Percentiles rank a stretch among this genome's conserved stretches.
phyloP scores from a whole-genome alignment of 2,329 filamentous ascomycete species.

The Fusarium keratoplasticum region DNA sequence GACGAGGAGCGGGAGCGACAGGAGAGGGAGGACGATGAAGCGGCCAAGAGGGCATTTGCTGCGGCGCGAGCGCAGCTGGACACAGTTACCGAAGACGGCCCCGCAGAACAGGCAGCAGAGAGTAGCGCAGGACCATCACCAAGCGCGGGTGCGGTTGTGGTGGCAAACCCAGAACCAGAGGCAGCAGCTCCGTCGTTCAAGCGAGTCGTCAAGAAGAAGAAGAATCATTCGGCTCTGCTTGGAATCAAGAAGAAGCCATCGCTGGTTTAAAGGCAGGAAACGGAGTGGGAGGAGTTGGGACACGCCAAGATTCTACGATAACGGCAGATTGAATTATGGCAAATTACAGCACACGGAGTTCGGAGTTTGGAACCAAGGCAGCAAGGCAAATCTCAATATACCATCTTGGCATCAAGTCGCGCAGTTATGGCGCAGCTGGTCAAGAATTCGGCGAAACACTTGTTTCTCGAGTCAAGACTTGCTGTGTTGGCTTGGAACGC shows the following conservation, averaged over 20 bases:
- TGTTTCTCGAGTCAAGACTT: neutral
- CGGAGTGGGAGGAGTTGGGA: neutral
- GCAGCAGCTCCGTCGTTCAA: conserved; percentile 75
- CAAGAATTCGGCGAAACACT: neutral
- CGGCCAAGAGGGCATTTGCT: conserved; percentile 81
- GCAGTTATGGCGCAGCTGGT: neutral
- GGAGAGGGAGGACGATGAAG: conserved; percentile 86
- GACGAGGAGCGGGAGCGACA: conserved; percentile 72
- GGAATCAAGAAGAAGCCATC: conserved; percentile 89
- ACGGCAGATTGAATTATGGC: neutral
- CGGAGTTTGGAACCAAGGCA: neutral
- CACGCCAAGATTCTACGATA: neutral
- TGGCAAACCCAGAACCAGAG: conserved; percentile 38
- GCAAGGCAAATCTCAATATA: neutral
- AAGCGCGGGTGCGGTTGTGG: conserved; percentile 31
- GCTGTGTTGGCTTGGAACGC: neutral
- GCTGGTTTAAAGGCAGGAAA: conserved; percentile 57
- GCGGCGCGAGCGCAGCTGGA: conserved; percentile 67
- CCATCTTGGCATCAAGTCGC: neutral
- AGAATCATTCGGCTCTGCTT: conserved; percentile 77
- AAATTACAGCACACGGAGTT: neutral
- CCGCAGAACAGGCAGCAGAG: conserved; percentile 42
- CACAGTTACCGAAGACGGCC: conserved; percentile 60
- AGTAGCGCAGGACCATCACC: conserved; percentile 31
- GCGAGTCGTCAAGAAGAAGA: conserved; percentile 86